Evolutionary conservation across 2,329 filamentous ascomycete genomes (phyloP).

Genomic region (Neurospora crassa): DNA sequence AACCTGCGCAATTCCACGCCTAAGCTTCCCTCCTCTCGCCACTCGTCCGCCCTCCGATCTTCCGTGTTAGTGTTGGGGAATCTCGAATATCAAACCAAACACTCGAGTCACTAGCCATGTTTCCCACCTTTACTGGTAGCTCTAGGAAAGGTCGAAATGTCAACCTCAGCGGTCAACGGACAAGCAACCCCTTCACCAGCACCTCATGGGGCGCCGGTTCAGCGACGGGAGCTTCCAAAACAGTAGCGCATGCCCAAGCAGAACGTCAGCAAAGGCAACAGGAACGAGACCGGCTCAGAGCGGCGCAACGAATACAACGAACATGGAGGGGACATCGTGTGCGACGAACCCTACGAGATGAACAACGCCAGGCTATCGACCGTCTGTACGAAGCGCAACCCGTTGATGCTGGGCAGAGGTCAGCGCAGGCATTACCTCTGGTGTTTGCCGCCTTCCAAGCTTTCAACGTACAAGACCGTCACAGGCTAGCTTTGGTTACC

Average conservation of each 20-base stretch:
- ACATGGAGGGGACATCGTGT: slow-evolving; percentile 70
- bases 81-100: slow-evolving; percentile 7
- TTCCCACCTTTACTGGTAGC: slow-evolving; percentile 82
- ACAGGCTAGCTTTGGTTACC: slow-evolving; percentile 36
- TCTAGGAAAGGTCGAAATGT: slow-evolving; percentile 82
- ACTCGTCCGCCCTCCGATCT: not conserved
- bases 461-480: slow-evolving; percentile 34
- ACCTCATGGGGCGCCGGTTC: slow-evolving; percentile 46
- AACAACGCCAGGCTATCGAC: slow-evolving; percentile 56
- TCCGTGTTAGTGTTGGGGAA: not conserved
- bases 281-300: slow-evolving; percentile 68
- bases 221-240: slow-evolving; percentile 59
- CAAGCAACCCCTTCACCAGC: slow-evolving; percentile 68
- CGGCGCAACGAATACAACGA: slow-evolving; percentile 65
- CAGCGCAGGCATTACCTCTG: slow-evolving; percentile 34
- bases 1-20: not conserved
- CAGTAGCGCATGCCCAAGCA: slow-evolving; percentile 77
- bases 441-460: slow-evolving; percentile 41
- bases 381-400: slow-evolving; percentile 32
- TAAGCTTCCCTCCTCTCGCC: not conserved
- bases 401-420: slow-evolving; percentile 26
- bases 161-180: slow-evolving; percentile 75
- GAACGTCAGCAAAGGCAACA: slow-evolving; percentile 72
- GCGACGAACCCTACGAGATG: slow-evolving; percentile 47
- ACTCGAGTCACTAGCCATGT: slow-evolving; percentile 48